These are phyloP conservation scores for Cenchrus americanus DNA, from an alignment of 176 grass and related monocot species.

Conservation along the genomic window DNA sequence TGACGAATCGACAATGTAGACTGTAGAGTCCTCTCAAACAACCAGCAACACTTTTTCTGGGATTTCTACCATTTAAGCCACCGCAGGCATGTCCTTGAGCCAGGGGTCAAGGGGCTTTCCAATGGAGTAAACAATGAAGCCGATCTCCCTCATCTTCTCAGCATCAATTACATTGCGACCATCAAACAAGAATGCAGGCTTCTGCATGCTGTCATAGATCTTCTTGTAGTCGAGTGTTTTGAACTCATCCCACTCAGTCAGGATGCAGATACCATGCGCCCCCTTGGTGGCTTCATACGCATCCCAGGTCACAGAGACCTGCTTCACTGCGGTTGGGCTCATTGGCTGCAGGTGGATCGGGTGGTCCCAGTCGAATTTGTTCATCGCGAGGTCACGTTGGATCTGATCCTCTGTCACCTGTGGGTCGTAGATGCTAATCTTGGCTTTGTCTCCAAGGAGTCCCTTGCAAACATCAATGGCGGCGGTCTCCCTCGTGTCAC, in stretches of 20 bases:
- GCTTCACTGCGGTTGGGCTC: constrained; percentile 60
- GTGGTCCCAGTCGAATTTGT: constrained; percentile 79
- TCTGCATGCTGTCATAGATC: constrained; percentile 72
- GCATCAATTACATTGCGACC: constrained; percentile 59
- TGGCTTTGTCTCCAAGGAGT: constrained; percentile 64
- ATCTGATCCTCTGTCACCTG: constrained; percentile 77
- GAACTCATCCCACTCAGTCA: constrained; percentile 77
- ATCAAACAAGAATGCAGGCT: constrained; percentile 65
- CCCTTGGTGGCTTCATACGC: constrained; percentile 61
- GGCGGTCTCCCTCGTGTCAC: constrained; percentile 66
- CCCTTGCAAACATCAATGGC: constrained; percentile 77
- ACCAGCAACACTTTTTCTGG: background rate
- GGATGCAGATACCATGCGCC: constrained; percentile 67
- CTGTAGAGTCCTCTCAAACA: background rate
- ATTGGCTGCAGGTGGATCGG: constrained; percentile 64
- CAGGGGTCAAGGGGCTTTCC: constrained; percentile 68
- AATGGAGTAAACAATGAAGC: constrained; percentile 69
- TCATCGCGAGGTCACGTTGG: constrained; percentile 65
- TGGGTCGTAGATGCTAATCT: constrained; percentile 67
- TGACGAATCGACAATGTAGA: background rate
- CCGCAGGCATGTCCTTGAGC: constrained; percentile 71
- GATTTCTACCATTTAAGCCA: constrained; percentile 46
- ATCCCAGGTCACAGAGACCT: constrained; percentile 64
- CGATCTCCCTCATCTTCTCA: constrained; percentile 54
- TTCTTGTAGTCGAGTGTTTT: constrained; percentile 61